Evolutionary conservation across 1,284 basidiomycete species (phyloP).

Genomic region (Cutaneotrichosporon cutaneum): DNA sequence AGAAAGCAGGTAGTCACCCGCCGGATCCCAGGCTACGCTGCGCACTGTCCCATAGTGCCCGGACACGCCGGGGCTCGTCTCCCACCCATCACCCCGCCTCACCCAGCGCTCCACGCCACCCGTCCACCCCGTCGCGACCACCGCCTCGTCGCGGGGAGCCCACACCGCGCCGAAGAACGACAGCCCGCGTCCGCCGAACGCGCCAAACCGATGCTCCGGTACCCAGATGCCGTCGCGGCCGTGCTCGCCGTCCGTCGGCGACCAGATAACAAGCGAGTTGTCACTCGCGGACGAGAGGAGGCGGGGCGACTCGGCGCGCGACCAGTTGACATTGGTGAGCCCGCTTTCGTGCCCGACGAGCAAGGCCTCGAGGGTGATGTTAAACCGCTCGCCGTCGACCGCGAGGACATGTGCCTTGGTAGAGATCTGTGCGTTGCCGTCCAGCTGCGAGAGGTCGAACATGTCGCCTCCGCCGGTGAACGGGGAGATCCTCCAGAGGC

Average conservation of each 20-base stretch:
- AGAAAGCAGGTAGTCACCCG: conserved; percentile 78
- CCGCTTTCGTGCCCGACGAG: conserved; percentile 88
- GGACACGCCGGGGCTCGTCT: conserved; percentile 69
- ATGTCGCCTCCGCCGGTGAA: conserved; percentile 64
- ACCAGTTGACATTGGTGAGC: conserved; percentile 82
- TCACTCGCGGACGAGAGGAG: conserved; percentile 86
- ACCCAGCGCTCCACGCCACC: conserved; percentile 87
- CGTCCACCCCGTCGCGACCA: conserved; percentile 83
- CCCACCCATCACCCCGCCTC: conserved; percentile 61
- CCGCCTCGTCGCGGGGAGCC: conserved; percentile 58
- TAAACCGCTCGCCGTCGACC: conserved; percentile 62
- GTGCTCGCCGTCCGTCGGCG: conserved; percentile 46
- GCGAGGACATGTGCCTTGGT: conserved; percentile 74
- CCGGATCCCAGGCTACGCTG: conserved; percentile 77
- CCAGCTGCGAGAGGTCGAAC: conserved; percentile 77
- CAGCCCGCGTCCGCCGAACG: conserved; percentile 81
- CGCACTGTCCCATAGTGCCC: conserved; percentile 78
- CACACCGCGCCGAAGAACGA: conserved; percentile 88
- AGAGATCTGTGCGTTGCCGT: conserved; percentile 74
- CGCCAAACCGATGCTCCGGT: conserved; percentile 82
- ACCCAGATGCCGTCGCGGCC: conserved; percentile 72
- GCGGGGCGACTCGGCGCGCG: conserved; percentile 52
- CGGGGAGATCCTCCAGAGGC: conserved; percentile 73
- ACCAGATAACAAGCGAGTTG: conserved; percentile 88
- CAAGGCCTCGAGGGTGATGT: conserved; percentile 84